A percentile compares a stretch with the other conserved stretches of the same genome.
Conservation (phyloP, 1,284 basidiomycete genomes). For the Cryptococcus depauperatus region DNA sequence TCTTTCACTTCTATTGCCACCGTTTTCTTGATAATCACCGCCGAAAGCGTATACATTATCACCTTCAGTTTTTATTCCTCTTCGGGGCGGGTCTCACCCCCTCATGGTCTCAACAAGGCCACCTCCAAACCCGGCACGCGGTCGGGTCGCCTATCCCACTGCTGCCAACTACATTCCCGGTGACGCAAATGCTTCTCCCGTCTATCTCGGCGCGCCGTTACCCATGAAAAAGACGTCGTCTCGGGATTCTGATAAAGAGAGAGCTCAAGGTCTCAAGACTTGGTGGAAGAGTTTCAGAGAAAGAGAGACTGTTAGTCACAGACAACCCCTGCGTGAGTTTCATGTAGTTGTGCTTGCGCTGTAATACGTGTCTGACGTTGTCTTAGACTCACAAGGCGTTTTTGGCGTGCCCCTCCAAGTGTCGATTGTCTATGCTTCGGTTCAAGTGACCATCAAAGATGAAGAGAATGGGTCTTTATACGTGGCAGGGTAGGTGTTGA, state of each 20-base stretch:
- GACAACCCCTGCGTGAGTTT: not conserved
- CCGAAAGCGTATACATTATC: not conserved
- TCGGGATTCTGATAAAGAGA: constrained; percentile 27
- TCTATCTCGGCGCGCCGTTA: constrained; percentile 13
- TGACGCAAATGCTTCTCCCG: constrained; percentile 25
- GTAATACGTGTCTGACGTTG: not conserved
- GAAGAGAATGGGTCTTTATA: constrained; percentile 74
- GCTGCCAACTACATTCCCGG: constrained; percentile 34
- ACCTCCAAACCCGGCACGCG: constrained; percentile 28
- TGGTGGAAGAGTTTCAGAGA: constrained; percentile 54
- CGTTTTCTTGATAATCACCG: not conserved
- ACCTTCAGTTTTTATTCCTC: not conserved
- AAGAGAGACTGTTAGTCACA: constrained; percentile 45
- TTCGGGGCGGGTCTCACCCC: not conserved
- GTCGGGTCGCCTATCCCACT: constrained; percentile 36
- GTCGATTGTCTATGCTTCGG: constrained; percentile 76
- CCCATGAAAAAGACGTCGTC: constrained; percentile 19
- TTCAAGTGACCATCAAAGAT: constrained; percentile 81
- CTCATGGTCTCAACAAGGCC: constrained; percentile 39
- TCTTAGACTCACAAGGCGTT: constrained; percentile 47
- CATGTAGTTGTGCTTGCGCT: not conserved
- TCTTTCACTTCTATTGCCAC: not conserved
- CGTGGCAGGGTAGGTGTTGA: constrained; percentile 55
- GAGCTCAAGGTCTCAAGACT: constrained; percentile 54
- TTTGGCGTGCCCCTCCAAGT: constrained; percentile 80